Conservation (phyloP, 2,329 filamentous ascomycete genomes). For the Sclerotinia nivalis region DNA sequence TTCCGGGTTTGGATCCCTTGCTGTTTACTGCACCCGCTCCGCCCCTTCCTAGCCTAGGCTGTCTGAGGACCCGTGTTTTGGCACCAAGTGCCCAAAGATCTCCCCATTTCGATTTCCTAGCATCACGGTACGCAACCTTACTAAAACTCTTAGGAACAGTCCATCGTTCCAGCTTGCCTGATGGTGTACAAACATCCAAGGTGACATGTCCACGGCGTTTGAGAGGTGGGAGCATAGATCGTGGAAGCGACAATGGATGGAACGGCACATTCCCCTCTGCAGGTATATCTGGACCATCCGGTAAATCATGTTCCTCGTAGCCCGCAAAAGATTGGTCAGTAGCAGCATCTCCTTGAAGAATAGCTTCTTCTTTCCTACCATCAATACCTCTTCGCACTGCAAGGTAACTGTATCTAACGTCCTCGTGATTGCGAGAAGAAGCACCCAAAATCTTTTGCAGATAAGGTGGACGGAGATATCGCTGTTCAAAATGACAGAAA, state of each 20-base stretch:
- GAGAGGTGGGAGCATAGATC: constrained; percentile 75
- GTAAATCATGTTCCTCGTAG: constrained; percentile 56
- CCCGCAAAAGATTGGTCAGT: constrained; percentile 70
- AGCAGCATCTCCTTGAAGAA: constrained; percentile 56
- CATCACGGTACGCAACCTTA: constrained; percentile 84
- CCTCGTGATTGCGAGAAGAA: constrained; percentile 77
- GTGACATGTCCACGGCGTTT: constrained; percentile 88
- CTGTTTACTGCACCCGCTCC: constrained; percentile 25
- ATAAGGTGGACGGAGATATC: constrained; percentile 81
- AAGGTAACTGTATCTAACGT: constrained; percentile 87
- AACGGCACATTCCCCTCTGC: constrained; percentile 35
- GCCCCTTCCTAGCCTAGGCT: constrained; percentile 58
- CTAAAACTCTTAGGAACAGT: constrained; percentile 81
- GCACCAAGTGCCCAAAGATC: constrained; percentile 95
- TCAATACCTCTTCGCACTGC: constrained; percentile 74
- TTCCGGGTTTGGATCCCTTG: constrained; percentile 44
- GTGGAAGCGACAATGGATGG: constrained; percentile 71
- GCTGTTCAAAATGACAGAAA: constrained; percentile 87
- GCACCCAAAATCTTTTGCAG: constrained; percentile 74
- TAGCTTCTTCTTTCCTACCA: constrained; percentile 46
- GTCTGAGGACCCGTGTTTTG: constrained; percentile 72
- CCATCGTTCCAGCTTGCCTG: constrained; percentile 88
- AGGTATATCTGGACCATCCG: constrained; percentile 26
- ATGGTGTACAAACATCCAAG: constrained; percentile 86
- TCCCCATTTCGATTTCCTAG: constrained; percentile 86